Evolutionary conservation across 805 yeast genomes (phyloP).

Genomic region (Teunomyces aglyptinius): DNA sequence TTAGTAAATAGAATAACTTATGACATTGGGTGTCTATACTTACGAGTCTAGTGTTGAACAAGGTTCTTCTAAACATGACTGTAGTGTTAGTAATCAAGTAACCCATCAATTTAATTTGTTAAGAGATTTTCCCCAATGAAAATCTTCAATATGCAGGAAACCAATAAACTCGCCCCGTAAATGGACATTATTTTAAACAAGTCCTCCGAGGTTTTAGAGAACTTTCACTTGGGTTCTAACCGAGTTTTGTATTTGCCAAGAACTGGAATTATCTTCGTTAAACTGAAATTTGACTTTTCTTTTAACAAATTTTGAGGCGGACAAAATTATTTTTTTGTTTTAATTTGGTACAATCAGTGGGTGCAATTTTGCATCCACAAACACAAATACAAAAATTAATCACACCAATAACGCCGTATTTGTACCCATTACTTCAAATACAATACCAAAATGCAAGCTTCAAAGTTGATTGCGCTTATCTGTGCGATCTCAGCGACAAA

Average conservation of each 20-base stretch:
- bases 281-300: too few species aligned
- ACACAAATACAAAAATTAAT: too few species aligned
- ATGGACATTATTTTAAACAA: too few species aligned
- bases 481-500: neutral
- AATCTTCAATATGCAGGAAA: neutral
- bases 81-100: slow-evolving; percentile 6
- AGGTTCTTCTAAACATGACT: slow-evolving; percentile 16
- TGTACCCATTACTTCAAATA: slow-evolving; percentile 1
- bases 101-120: slow-evolving; percentile 7
- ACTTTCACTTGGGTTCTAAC: too few species aligned
- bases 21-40: slow-evolving; percentile 2
- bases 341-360: neutral
- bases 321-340: neutral
- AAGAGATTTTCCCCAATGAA: neutral
- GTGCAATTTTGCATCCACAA: slow-evolving; percentile 1
- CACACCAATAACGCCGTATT: neutral
- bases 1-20: neutral
- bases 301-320: too few species aligned
- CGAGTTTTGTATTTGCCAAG: too few species aligned
- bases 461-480: neutral
- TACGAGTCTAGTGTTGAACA: slow-evolving; percentile 14
- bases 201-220: too few species aligned
- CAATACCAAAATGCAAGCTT: neutral
- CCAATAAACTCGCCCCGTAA: too few species aligned
- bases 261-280: too few species aligned